A percentile compares a stretch with the other conserved stretches of the same genome.
phyloP scores from a whole-genome alignment of 148 eudicot genomes.

The Fallopia convolvulus region DNA sequence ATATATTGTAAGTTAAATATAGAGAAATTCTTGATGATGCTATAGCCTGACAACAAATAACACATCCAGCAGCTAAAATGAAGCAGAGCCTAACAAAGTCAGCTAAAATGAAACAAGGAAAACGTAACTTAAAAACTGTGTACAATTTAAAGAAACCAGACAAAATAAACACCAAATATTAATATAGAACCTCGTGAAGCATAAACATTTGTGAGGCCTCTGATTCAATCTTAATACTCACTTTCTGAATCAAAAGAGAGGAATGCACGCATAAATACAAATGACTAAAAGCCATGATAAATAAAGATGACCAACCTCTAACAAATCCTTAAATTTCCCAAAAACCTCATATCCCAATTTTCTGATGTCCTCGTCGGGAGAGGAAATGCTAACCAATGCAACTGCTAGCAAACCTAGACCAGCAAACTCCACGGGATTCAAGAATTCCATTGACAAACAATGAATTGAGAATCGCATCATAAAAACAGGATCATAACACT shows the following conservation, averaged over 20 bases:
- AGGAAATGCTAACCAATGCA: conserved; percentile 77
- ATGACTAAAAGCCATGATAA: background rate
- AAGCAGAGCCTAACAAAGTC: background rate
- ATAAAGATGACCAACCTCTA: conserved; percentile 47
- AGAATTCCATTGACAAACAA: conserved; percentile 59
- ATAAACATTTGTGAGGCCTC: conserved; percentile 4
- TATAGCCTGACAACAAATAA: background rate
- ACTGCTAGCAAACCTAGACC: conserved; percentile 85
- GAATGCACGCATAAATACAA: background rate
- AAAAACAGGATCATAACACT: conserved; percentile 76
- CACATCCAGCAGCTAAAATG: background rate
- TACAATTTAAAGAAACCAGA: background rate
- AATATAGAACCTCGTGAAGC: background rate
- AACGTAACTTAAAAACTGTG: background rate
- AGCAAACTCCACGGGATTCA: conserved; percentile 83
- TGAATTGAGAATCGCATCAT: conserved; percentile 76
- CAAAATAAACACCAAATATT: background rate
- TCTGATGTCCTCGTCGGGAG: conserved; percentile 61
- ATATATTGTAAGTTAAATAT: background rate
- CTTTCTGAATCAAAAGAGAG: background rate
- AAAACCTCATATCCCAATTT: conserved; percentile 82
- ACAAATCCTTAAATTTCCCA: conserved; percentile 56
- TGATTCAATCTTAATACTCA: background rate
- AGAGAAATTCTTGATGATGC: background rate
- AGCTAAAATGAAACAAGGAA: background rate